Conservation (phyloP, 2,329 filamentous ascomycete species). For the Aspergillus flavus region DNA sequence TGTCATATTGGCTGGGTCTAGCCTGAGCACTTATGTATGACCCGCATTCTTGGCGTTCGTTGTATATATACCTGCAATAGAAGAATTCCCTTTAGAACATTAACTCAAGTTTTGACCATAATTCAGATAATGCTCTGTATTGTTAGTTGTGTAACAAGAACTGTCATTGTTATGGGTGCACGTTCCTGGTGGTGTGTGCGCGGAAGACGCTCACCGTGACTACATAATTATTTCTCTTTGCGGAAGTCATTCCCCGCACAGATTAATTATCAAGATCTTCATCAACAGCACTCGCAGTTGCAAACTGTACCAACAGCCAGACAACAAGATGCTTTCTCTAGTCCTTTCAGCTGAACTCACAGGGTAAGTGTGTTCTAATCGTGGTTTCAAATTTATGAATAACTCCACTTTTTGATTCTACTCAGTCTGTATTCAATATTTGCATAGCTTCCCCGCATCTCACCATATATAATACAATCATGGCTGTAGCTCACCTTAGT, state of each 20-base stretch:
- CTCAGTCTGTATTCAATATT: not conserved
- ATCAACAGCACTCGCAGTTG: slow-evolving; percentile 1
- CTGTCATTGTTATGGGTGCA: not conserved
- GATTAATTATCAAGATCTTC: slow-evolving; percentile 4
- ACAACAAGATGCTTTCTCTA: slow-evolving; percentile 42
- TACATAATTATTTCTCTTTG: not conserved
- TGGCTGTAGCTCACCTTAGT: not conserved
- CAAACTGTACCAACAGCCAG: slow-evolving; percentile 1
- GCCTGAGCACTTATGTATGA: slow-evolving; percentile 18
- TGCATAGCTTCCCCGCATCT: slow-evolving; percentile 20
- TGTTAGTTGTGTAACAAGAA: not conserved
- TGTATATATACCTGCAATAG: slow-evolving; percentile 20
- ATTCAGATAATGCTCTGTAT: not conserved
- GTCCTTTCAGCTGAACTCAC: slow-evolving; percentile 40
- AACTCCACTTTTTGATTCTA: not conserved
- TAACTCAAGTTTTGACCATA: not conserved
- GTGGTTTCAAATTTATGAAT: not conserved
- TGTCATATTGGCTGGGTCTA: slow-evolving; percentile 22
- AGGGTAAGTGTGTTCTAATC: slow-evolving; percentile 30
- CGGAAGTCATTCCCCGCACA: slow-evolving; percentile 10
- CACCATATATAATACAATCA: not conserved
- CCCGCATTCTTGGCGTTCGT: slow-evolving; percentile 33
- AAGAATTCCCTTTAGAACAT: slow-evolving; percentile 6
- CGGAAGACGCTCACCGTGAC: not conserved
- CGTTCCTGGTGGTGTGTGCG: not conserved